Evolutionary conservation across 176 grass and related monocot species (phyloP).

Genomic region (Phragmites australis): DNA sequence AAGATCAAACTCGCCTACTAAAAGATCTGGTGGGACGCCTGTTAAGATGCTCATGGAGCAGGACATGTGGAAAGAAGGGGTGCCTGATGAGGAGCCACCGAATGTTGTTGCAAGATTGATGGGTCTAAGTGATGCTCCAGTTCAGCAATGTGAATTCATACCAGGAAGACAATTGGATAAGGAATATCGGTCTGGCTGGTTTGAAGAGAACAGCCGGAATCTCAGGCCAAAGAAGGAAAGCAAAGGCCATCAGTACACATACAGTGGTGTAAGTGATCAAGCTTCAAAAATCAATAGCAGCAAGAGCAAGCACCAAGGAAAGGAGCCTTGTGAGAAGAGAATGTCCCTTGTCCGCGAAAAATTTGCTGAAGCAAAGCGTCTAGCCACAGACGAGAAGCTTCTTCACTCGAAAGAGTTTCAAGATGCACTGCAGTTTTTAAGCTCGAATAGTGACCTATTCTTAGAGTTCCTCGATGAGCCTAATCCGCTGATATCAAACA

Average conservation of each 20-base stretch:
- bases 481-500: constrained; percentile 59
- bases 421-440: constrained; percentile 86
- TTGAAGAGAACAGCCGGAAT: constrained; percentile 33
- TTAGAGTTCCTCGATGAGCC: constrained; percentile 90
- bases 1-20: constrained; percentile 47
- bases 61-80: constrained; percentile 83
- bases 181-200: constrained; percentile 39
- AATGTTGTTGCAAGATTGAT: constrained; percentile 89
- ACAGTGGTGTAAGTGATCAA: constrained; percentile 38
- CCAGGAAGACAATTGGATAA: constrained; percentile 9
- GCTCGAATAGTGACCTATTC: constrained; percentile 92
- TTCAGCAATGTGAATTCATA: constrained; percentile 37
- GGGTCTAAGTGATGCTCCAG: constrained; percentile 68
- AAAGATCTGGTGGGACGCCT: constrained; percentile 57
- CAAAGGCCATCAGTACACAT: constrained; percentile 32
- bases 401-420: constrained; percentile 91
- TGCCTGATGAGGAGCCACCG: constrained; percentile 53
- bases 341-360: constrained; percentile 85
- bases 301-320: constrained; percentile 38
- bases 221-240: constrained; percentile 50
- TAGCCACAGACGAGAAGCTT: constrained; percentile 84
- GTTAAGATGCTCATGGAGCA: constrained; percentile 85
- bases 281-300: constrained; percentile 38
- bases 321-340: constrained; percentile 63
- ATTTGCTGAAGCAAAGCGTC: constrained; percentile 82